A percentile compares a stretch with the other conserved stretches of the same genome.
These are phyloP conservation scores for Aphanomyces cochlioides DNA, from an alignment of 352 stramenopile genomes.

Conservation along the genomic window DNA sequence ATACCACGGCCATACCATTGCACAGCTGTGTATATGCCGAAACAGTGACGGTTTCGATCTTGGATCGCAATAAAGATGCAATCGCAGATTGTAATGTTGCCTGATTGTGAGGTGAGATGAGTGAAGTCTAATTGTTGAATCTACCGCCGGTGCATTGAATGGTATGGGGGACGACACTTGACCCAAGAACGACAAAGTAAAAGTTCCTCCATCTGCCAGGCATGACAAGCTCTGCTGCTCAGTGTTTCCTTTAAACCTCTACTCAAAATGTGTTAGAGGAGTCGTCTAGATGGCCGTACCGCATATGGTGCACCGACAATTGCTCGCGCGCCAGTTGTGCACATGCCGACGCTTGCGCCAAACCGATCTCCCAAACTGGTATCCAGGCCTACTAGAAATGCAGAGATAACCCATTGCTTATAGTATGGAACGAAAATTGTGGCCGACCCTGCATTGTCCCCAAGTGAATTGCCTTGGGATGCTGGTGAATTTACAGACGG, in stretches of 20 bases:
- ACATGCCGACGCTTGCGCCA: slow-evolving; percentile 64
- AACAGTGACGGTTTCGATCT: slow-evolving; percentile 52
- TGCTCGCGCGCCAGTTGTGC: slow-evolving; percentile 37
- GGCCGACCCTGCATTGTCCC: slow-evolving; percentile 51
- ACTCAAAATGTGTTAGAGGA: neutral
- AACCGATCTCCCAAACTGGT: slow-evolving; percentile 67
- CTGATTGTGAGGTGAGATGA: slow-evolving; percentile 26
- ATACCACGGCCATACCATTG: slow-evolving; percentile 44
- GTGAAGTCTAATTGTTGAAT: neutral
- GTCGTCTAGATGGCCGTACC: slow-evolving; percentile 8
- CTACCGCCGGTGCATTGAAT: slow-evolving; percentile 44
- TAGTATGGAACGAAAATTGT: slow-evolving; percentile 61
- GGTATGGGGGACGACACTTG: slow-evolving; percentile 51
- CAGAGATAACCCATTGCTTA: slow-evolving; percentile 76
- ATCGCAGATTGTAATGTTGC: slow-evolving; percentile 49
- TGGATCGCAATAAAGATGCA: slow-evolving; percentile 52
- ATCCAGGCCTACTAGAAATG: slow-evolving; percentile 49
- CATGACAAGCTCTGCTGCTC: slow-evolving; percentile 71
- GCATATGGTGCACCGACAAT: slow-evolving; percentile 57
- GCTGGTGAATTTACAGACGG: slow-evolving; percentile 14
- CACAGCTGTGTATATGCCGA: slow-evolving; percentile 57
- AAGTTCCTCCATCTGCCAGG: slow-evolving; percentile 65
- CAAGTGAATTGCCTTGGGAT: slow-evolving; percentile 34
- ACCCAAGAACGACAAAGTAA: slow-evolving; percentile 58
- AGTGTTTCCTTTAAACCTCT: slow-evolving; percentile 36